Evolutionary conservation across 1,284 basidiomycete genomes (phyloP).

Genomic region (Lentinula novae-zelandiae): DNA sequence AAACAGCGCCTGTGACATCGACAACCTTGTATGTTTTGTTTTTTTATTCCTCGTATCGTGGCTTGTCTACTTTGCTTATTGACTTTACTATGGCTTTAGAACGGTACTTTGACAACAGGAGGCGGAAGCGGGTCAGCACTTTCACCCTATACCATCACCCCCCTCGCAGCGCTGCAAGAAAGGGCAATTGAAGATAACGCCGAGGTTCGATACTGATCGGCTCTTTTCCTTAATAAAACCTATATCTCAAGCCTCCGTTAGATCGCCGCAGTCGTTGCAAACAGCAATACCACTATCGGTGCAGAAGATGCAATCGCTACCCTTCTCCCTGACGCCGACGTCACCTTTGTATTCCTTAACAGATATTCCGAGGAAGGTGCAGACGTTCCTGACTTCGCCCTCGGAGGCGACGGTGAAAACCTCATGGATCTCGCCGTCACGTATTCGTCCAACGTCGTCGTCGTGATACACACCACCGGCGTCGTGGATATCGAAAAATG

Average conservation of each 20-base stretch:
- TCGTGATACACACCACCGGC: conserved; percentile 8
- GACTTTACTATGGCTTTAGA: neutral
- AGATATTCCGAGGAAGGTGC: conserved; percentile 12
- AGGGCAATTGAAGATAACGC: conserved; percentile 11
- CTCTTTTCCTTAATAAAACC: neutral
- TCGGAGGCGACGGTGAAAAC: conserved; percentile 11
- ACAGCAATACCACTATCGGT: neutral
- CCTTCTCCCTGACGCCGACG: conserved; percentile 5
- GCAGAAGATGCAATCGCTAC: neutral
- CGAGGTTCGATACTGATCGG: conserved; percentile 12
- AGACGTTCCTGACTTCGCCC: conserved; percentile 11
- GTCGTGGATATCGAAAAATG: conserved; percentile 9
- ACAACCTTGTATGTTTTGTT: conserved; percentile 3
- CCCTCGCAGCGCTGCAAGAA: conserved; percentile 15
- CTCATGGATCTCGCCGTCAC: conserved; percentile 15
- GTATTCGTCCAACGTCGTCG: conserved; percentile 8
- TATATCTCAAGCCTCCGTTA: neutral
- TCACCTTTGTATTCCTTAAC: conserved; percentile 15
- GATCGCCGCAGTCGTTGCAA: conserved; percentile 4
- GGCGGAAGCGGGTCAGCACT: conserved; percentile 15
- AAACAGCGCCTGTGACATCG: neutral
- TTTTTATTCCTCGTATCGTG: neutral
- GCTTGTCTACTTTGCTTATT: neutral
- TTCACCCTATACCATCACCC: conserved; percentile 18
- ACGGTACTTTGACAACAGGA: conserved; percentile 16